Evolutionary conservation across 1,284 basidiomycete species (phyloP).

Genomic region (Fereydounia khargensis): DNA sequence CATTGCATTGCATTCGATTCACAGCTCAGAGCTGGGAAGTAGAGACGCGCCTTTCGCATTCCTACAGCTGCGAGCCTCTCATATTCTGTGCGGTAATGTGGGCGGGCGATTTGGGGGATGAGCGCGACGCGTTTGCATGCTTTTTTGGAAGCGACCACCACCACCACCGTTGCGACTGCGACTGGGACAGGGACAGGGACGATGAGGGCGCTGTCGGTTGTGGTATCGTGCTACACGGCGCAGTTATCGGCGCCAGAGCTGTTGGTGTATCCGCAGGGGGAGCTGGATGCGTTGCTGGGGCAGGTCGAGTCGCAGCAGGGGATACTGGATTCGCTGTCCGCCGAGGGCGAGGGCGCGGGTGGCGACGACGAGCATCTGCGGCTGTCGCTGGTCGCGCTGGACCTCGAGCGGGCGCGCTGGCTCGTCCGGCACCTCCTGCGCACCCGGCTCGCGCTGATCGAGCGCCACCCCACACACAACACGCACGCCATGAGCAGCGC

Average conservation of each 20-base stretch:
- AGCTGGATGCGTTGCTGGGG: conserved; percentile 14
- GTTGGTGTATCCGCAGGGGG: conserved; percentile 13
- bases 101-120: no score
- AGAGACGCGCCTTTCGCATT: no score
- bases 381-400: conserved; percentile 50
- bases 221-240: conserved; percentile 8
- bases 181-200: no score
- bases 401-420: conserved; percentile 52
- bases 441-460: conserved; percentile 36
- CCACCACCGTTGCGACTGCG: no score
- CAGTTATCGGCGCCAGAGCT: conserved; percentile 25
- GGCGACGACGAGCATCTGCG: conserved; percentile 53
- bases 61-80: no score
- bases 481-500: no score
- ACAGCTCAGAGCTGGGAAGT: no score
- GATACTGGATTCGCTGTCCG: conserved; percentile 35
- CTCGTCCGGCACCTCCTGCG: conserved; percentile 44
- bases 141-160: no score
- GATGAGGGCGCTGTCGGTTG: no score
- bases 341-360: background rate
- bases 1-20: no score
- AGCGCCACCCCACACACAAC: conserved; percentile 1
- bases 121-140: no score
- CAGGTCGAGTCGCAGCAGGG: conserved; percentile 44
- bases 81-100: no score